Base-by-base conservation (phyloP, 805 yeast species). In the Cyberlindnera galapagoensis region DNA sequence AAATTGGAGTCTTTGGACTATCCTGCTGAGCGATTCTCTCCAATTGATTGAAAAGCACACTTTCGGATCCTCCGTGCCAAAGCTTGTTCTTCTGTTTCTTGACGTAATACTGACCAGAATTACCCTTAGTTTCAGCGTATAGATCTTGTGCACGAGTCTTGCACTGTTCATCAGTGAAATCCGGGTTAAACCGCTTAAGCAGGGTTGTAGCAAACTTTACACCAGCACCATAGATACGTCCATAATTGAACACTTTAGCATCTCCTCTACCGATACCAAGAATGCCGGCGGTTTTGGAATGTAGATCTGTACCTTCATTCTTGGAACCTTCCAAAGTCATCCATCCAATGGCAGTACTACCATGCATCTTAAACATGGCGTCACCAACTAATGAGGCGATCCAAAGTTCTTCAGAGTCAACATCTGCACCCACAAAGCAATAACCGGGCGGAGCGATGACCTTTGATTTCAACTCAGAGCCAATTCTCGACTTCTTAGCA, bases 321-420 rank as follows among this genome's bases (percentile, higher is more conserved):
- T 92, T 92, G 4, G 90, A 77, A 13, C 99, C 99, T 62, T 92
- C 99, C 35, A 92, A 66, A 2, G 97, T 88, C 99, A 92, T 94
- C 98, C 98, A 94, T 0, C 97, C 97, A 34, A 94, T 71, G 0
- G 97, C 95, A 0, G 97, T 86, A 10, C 94, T 94, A 6, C 98
- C 99, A 56, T 92, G 99, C 16, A 83, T 62, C 21, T 80, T 74
- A 57, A 90, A 85, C 32, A 80, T 74, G 0, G 97, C 79, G 54
- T 92, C 99, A 4, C 98, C 97, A 20, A 90, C 78, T 16, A 94
- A 61, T 13, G 96, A 82, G 0, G 98, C 98, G 44, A 92, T 92
- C 99, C 99, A 92, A 26, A 92, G 65, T 52, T 92, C 99, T 52
- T 92, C 98, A 23, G 96, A 85, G 57, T 92, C 99, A 7, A 92